A percentile compares a stretch with the other conserved stretches of the same genome.
phyloP scores from a whole-genome alignment of 352 stramenopile genomes.

The Globisporangium emineosum region DNA sequence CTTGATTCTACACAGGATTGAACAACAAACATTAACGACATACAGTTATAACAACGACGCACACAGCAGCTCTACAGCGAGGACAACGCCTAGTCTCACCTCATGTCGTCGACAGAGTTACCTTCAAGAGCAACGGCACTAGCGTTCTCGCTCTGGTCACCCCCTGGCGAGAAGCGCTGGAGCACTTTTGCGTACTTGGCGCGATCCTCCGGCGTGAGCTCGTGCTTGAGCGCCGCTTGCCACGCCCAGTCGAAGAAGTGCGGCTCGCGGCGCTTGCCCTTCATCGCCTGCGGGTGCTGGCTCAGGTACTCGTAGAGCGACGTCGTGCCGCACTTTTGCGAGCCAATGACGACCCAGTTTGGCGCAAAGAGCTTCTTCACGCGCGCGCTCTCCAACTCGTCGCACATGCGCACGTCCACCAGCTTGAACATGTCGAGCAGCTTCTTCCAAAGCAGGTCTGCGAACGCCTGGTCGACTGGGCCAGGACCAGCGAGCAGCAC shows the following conservation, averaged over 20 bases:
- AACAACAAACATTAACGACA: conserved; percentile 5
- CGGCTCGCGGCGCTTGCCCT: conserved; percentile 59
- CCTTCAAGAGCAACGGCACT: conserved; percentile 13
- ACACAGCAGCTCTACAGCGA: neutral
- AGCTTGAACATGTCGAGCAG: conserved; percentile 43
- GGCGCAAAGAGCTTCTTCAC: conserved; percentile 27
- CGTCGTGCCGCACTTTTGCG: conserved; percentile 65
- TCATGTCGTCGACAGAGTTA: conserved; percentile 43
- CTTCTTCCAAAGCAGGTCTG: conserved; percentile 24
- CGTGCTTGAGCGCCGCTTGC: conserved; percentile 27
- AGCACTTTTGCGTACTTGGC: conserved; percentile 27
- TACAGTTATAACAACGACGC: neutral
- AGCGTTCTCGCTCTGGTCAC: conserved; percentile 1
- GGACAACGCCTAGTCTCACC: conserved; percentile 20
- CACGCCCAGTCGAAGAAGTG: conserved; percentile 72
- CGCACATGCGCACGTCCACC: conserved; percentile 34
- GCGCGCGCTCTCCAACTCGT: conserved; percentile 26
- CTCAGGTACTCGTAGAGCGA: conserved; percentile 58
- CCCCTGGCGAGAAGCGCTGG: conserved; percentile 13
- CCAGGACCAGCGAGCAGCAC: conserved; percentile 1
- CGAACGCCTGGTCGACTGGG: conserved; percentile 3
- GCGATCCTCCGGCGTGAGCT: conserved; percentile 24
- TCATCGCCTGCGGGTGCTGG: conserved; percentile 87
- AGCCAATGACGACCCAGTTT: conserved; percentile 59
- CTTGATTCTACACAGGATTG: conserved; percentile 36